Conservation (phyloP, 768 basidiomycete genomes). For the Boletus patriciae region DNA sequence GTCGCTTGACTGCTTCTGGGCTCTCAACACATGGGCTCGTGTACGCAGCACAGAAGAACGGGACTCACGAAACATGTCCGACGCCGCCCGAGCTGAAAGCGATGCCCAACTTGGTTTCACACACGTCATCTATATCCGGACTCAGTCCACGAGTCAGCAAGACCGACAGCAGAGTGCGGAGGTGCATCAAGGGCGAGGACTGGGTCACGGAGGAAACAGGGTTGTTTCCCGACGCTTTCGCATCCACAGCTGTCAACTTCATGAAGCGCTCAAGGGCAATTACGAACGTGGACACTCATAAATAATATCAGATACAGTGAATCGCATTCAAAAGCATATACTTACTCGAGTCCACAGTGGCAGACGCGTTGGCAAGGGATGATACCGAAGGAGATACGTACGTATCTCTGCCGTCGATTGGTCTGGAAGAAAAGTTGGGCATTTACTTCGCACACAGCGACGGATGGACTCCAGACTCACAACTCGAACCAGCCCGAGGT, state of each 20-base stretch:
- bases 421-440: constrained; percentile 9
- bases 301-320: constrained; percentile 24
- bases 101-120: constrained; percentile 56
- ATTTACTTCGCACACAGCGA: background rate
- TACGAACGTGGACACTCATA: constrained; percentile 47
- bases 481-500: constrained; percentile 74
- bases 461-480: constrained; percentile 40
- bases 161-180: constrained; percentile 60
- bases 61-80: constrained; percentile 52
- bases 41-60: background rate
- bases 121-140: constrained; percentile 67
- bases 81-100: constrained; percentile 36
- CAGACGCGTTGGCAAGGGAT: constrained; percentile 20
- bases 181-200: constrained; percentile 49
- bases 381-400: constrained; percentile 27
- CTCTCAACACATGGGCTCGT: background rate
- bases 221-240: constrained; percentile 51
- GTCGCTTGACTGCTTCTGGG: constrained; percentile 31
- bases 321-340: constrained; percentile 7
- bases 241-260: constrained; percentile 46
- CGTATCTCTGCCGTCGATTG: constrained; percentile 29
- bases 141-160: constrained; percentile 72
- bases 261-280: constrained; percentile 55
- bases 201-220: constrained; percentile 37
- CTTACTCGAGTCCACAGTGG: constrained; percentile 26